Evolutionary conservation across 768 basidiomycete genomes (phyloP), one percentile per base, ranked within the genome.

Genomic region (Piloderma croceum): DNA sequence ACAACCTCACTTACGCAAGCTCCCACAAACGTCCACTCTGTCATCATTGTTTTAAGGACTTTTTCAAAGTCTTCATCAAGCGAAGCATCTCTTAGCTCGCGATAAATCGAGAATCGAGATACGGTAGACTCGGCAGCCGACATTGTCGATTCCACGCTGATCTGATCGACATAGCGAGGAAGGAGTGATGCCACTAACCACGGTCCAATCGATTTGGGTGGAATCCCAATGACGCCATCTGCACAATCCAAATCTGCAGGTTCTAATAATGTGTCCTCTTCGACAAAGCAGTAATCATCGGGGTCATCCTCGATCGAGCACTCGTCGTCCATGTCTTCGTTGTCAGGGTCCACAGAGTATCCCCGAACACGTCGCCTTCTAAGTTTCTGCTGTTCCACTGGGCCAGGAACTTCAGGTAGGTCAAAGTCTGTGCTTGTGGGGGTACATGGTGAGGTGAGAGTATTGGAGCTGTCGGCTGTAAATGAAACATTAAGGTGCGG

Each of bases 21-120:
- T n/a, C 79, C 81, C 12, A 76, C 63, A 33, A 73, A 79, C 5
- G 71, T 73, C 83, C 83, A 86, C 48, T 86, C 83, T 20, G 62
- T 61, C 45, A 74, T 64, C 18, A 84, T 48, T 29, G 75, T 58
- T 3, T 43, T 44, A 34, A 77, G 65, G 3, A 82, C 53, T 10
- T 57, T 57, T 33, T 82, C 77, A 38, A 67, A 81, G 7, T 79
- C 67, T 2, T 69, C 69, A 38, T 77, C 71, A 9, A 48, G 39
- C 3, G 44, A 41, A 4, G 76, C 79, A 17, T 65, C 62, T 29
- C 68, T 65, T 24, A 85, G 59, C 42, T 80, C 77, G 3, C 62
- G 57, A 45, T 83, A 84, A 38, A 73, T 63, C 0, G 81, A 76
- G 38, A 83, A 74, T 1, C 62, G 55, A 15, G 75, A 67, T 1